Base-by-base conservation (phyloP, 306 rosid genomes). In the Trichosanthes cucumerina region DNA sequence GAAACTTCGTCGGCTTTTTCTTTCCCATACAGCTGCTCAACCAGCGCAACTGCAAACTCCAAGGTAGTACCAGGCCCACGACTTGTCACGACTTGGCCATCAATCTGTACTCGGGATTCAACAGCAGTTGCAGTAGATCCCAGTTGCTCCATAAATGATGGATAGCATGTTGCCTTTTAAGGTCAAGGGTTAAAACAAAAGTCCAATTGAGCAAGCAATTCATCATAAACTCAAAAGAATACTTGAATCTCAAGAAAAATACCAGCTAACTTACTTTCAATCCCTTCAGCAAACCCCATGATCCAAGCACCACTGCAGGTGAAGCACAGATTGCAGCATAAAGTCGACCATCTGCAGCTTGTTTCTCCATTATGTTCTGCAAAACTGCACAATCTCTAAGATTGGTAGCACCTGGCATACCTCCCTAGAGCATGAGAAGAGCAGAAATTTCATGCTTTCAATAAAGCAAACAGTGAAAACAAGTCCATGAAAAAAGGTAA, bases 281-380 rank as follows among this genome's bases (percentile, higher is more conserved):
- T 21, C 98, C 98, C 83, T 90, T 92, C 38, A 94, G 83, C 75
- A 94, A 82, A 71, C 96, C 97, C 98, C 98, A 94, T 15, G 91
- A 84, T 60, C 90, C 98, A 80, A 94, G 89, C 26, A 84, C 93
- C 83, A 85, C 96, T 0, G 96, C 98, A 71, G 98, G 98, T 73
- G 98, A 91, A 85, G 97, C 97, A 84, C 97, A 94, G 1, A 94
- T 85, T 4, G 96, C 98, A 7, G 97, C 92, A 81, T 89, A 91
- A 66, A 86, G 90, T 83, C 88, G 85, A 70, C 95, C 96, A 31
- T 90, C 88, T 46, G 85, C 83, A 11, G 92, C 98, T 69, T 92
- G 98, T 82, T 87, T 87, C 81, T 84, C 88, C 78, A 90, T 88
- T 79, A 90, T 73, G 56, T 57, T 83, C 73, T 90, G 88, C 70